Percentiles rank a stretch among this genome's conserved stretches.
phyloP scores from a whole-genome alignment of 768 basidiomycete genomes.

The Rhizopogon vesiculosus region DNA sequence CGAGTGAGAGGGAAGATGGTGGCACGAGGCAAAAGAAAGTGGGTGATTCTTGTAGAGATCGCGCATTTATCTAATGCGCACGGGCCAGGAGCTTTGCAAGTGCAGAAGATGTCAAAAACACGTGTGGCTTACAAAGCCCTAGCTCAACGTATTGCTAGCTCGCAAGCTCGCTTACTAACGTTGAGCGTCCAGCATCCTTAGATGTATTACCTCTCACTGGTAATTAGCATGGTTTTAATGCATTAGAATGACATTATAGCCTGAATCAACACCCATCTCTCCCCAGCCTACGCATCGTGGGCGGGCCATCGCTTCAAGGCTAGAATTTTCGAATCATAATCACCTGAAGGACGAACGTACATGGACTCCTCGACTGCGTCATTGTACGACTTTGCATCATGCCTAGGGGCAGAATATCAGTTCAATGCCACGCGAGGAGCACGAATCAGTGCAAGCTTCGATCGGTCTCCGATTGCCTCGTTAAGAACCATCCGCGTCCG shows the following conservation, averaged over 20 bases:
- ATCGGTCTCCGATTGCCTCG: too few relatives aligned
- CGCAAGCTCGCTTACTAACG: neutral
- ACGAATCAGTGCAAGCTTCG: neutral
- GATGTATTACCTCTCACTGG: too few relatives aligned
- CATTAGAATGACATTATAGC: too few relatives aligned
- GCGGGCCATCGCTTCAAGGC: slow-evolving; percentile 71
- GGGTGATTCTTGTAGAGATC: too few relatives aligned
- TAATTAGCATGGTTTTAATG: too few relatives aligned
- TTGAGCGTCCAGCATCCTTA: neutral
- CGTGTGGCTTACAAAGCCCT: neutral
- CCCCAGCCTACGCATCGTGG: slow-evolving; percentile 86
- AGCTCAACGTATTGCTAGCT: neutral
- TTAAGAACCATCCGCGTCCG: too few relatives aligned
- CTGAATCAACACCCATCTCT: slow-evolving; percentile 85
- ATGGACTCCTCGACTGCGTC: slow-evolving; percentile 66
- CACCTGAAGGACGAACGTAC: slow-evolving; percentile 31
- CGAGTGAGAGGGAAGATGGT: too few relatives aligned
- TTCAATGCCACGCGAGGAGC: neutral
- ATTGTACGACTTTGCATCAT: slow-evolving; percentile 66
- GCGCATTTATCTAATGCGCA: neutral
- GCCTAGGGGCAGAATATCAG: slow-evolving; percentile 33
- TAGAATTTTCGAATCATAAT: slow-evolving; percentile 19
- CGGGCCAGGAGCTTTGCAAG: neutral
- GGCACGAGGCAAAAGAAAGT: too few relatives aligned
- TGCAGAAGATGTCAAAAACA: neutral